Conservation (phyloP, 306 rosid species). For the Pterocarpus santalinus region DNA sequence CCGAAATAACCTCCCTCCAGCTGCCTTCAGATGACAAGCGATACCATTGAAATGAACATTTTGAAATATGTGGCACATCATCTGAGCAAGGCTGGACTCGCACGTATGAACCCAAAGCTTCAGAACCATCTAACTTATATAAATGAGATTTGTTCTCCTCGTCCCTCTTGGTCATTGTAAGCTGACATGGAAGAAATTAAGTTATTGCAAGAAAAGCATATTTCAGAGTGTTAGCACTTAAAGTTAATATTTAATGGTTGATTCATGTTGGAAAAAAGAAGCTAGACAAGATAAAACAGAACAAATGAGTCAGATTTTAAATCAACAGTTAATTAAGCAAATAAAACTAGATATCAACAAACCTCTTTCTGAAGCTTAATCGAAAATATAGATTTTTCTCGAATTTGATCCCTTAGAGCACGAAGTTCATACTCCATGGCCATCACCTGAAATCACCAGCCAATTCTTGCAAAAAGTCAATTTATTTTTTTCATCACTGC, state of each 20-base stretch:
- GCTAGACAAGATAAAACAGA: not conserved
- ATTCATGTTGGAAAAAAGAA: not conserved
- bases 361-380: conserved; percentile 95
- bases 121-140: conserved; percentile 77
- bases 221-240: not conserved
- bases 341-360: conserved; percentile 47
- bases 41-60: conserved; percentile 91
- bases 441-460: conserved; percentile 69
- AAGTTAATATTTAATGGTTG: conserved; percentile 3
- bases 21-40: conserved; percentile 86
- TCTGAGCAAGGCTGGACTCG: conserved; percentile 71
- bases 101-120: conserved; percentile 76
- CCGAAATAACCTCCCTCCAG: conserved; percentile 88
- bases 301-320: conserved; percentile 3
- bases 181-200: conserved; percentile 58
- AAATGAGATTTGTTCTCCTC: conserved; percentile 68
- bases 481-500: conserved; percentile 3
- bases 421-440: conserved; percentile 95
- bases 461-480: conserved; percentile 26
- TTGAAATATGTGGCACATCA: conserved; percentile 66
- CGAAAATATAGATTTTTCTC: conserved; percentile 81
- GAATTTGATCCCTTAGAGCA: conserved; percentile 86
- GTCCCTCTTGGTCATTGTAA: conserved; percentile 82
- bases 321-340: conserved; percentile 9
- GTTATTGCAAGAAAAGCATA: conserved; percentile 46